Percentiles rank a stretch among this genome's conserved stretches.
Evolutionary conservation across 306 rosid species (phyloP).

Genomic region (Sophora flavescens): DNA sequence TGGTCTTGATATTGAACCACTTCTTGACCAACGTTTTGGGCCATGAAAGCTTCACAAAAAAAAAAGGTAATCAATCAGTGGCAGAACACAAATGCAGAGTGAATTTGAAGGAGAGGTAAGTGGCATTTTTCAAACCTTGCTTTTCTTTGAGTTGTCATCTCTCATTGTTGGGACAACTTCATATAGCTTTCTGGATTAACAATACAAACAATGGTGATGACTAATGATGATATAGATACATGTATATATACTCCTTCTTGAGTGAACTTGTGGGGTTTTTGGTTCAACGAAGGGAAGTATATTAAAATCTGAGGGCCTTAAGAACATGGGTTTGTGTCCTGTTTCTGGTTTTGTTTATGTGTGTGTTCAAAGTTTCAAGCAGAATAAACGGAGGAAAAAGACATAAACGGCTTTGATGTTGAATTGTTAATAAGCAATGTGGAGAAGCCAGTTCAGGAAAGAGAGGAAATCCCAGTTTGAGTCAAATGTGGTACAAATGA

Average conservation of each 20-base stretch:
- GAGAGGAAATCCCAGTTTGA: constrained; percentile 50
- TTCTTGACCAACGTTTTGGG: constrained; percentile 94
- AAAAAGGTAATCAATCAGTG: constrained; percentile 50
- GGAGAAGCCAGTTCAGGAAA: constrained; percentile 46
- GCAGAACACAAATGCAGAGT: constrained; percentile 39
- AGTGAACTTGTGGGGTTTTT: constrained; percentile 27
- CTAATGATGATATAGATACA: background rate
- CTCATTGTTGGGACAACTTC: constrained; percentile 92
- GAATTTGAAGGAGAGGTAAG: constrained; percentile 32
- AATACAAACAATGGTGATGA: constrained; percentile 36
- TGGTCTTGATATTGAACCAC: constrained; percentile 96
- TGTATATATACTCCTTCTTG: constrained; percentile 15
- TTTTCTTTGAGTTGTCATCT: constrained; percentile 95
- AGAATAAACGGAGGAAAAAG: constrained; percentile 21
- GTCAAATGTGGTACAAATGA: constrained; percentile 48
- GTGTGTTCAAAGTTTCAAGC: constrained; percentile 1
- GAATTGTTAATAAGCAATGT: constrained; percentile 38
- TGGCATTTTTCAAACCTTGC: constrained; percentile 80
- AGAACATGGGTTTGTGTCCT: constrained; percentile 36
- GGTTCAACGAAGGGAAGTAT: constrained; percentile 12
- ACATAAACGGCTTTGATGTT: constrained; percentile 15
- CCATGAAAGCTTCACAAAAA: constrained; percentile 90
- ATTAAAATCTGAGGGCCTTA: background rate
- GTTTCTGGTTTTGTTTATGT: constrained; percentile 33
- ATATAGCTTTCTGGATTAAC: constrained; percentile 58